Evolutionary conservation across 1,284 basidiomycete species (phyloP).

Genomic region (Vanrija pseudolonga): DNA sequence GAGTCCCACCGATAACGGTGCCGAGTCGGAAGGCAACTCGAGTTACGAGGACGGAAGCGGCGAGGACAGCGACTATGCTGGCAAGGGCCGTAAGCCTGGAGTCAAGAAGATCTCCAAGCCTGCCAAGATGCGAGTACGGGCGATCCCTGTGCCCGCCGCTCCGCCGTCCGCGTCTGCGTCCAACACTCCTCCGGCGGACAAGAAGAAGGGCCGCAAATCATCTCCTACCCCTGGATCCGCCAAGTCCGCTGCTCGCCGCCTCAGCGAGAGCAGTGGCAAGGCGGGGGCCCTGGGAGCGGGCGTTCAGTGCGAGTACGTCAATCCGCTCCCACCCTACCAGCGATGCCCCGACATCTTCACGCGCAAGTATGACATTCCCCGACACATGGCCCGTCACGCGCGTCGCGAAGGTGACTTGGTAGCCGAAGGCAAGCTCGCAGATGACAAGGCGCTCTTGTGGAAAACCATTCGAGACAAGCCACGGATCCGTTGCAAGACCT

Average conservation of each 20-base stretch:
- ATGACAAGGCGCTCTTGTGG: slow-evolving; percentile 46
- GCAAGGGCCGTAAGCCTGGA: slow-evolving; percentile 4
- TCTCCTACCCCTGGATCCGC: slow-evolving; percentile 7
- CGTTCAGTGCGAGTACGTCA: slow-evolving; percentile 46
- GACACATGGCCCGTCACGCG: slow-evolving; percentile 47
- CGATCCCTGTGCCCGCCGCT: too few species aligned
- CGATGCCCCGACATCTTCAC: slow-evolving; percentile 46
- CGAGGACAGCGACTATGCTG: slow-evolving; percentile 24
- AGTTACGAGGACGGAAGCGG: slow-evolving; percentile 1
- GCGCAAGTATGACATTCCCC: slow-evolving; percentile 45
- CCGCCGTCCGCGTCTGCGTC: too few species aligned
- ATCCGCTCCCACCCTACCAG: slow-evolving; percentile 45
- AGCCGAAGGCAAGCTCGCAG: slow-evolving; percentile 39
- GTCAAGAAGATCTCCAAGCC: too few species aligned
- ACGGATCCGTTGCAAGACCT: slow-evolving; percentile 35
- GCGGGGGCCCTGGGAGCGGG: slow-evolving; percentile 18
- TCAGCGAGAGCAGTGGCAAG: background rate
- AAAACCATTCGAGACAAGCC: slow-evolving; percentile 45
- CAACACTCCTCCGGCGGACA: too few species aligned
- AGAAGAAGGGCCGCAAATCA: slow-evolving; percentile 11
- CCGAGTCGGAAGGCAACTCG: slow-evolving; percentile 15
- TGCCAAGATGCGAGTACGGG: too few species aligned
- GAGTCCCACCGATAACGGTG: background rate
- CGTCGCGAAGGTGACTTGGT: slow-evolving; percentile 45
- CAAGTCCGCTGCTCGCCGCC: background rate